Evolutionary conservation across 2,329 filamentous ascomycete species (phyloP).

Genomic region (Penicillium sp.): DNA sequence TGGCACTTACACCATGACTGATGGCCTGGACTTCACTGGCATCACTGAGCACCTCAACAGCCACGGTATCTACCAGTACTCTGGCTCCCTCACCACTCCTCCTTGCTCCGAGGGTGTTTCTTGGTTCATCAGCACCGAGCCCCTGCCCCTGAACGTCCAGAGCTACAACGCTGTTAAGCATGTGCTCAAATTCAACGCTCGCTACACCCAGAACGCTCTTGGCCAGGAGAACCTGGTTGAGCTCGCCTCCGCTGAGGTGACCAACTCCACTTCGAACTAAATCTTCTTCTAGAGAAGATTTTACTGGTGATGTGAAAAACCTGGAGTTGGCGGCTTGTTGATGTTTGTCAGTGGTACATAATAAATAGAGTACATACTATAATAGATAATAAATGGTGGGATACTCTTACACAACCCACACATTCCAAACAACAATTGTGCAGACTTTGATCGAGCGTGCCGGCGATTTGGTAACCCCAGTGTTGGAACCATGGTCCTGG

Average conservation of each 20-base stretch:
- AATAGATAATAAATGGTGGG: too few species aligned
- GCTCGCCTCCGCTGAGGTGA: conserved; percentile 17
- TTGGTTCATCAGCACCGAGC: conserved; percentile 45
- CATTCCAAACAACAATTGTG: too few species aligned
- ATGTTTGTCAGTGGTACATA: too few species aligned
- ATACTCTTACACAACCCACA: too few species aligned
- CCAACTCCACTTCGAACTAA: not conserved
- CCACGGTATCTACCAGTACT: conserved; percentile 51
- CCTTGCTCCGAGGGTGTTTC: conserved; percentile 59
- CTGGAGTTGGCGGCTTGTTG: not conserved
- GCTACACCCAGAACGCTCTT: conserved; percentile 54
- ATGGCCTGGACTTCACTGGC: conserved; percentile 45
- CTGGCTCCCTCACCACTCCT: conserved; percentile 62
- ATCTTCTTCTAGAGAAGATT: not conserved
- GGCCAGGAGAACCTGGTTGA: conserved; percentile 48
- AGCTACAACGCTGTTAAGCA: conserved; percentile 55
- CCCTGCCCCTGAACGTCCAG: conserved; percentile 49
- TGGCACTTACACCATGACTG: conserved; percentile 41
- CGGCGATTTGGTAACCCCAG: not conserved
- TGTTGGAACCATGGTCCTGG: not conserved
- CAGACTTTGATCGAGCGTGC: not conserved
- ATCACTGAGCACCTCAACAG: conserved; percentile 40
- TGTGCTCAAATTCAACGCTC: conserved; percentile 57
- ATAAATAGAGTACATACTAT: too few species aligned
- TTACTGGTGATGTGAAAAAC: not conserved